Evolutionary conservation across 495 filamentous ascomycete species (phyloP).

Genomic region (Annulohypoxylon moriforme): DNA sequence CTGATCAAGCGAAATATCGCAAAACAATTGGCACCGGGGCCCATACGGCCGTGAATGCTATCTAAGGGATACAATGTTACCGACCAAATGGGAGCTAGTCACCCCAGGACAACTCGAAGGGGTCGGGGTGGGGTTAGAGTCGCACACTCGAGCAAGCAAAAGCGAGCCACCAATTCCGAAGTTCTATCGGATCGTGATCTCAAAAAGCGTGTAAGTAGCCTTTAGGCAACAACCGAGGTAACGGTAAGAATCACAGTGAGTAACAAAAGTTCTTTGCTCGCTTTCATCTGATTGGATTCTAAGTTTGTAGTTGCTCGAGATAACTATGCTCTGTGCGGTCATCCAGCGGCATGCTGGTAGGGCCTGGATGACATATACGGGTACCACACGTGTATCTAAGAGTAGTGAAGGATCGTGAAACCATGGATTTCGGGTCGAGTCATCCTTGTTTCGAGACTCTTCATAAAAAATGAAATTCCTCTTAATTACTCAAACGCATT

Average conservation of each 20-base stretch:
- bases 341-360: slow-evolving; percentile 6
- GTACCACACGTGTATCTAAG: slow-evolving; percentile 29
- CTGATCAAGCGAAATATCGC: neutral
- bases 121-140: slow-evolving; percentile 24
- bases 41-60: slow-evolving; percentile 20
- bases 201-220: neutral
- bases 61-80: slow-evolving; percentile 28
- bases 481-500: slow-evolving; percentile 1
- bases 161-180: neutral
- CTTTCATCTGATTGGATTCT: slow-evolving; percentile 11
- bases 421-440: slow-evolving; percentile 16
- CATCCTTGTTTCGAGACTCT: slow-evolving; percentile 10
- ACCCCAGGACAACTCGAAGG: slow-evolving; percentile 22
- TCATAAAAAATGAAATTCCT: slow-evolving; percentile 13
- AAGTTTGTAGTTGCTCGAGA: slow-evolving; percentile 7
- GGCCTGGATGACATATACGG: slow-evolving; percentile 4
- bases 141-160: slow-evolving; percentile 26
- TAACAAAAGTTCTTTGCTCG: neutral
- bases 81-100: slow-evolving; percentile 16
- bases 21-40: neutral
- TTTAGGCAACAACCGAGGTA: neutral
- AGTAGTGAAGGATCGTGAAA: slow-evolving; percentile 4
- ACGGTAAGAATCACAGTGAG: neutral
- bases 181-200: slow-evolving; percentile 1
- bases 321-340: neutral